Base-by-base conservation (phyloP, 2,329 filamentous ascomycete species). In the Fusarium virguliforme region DNA sequence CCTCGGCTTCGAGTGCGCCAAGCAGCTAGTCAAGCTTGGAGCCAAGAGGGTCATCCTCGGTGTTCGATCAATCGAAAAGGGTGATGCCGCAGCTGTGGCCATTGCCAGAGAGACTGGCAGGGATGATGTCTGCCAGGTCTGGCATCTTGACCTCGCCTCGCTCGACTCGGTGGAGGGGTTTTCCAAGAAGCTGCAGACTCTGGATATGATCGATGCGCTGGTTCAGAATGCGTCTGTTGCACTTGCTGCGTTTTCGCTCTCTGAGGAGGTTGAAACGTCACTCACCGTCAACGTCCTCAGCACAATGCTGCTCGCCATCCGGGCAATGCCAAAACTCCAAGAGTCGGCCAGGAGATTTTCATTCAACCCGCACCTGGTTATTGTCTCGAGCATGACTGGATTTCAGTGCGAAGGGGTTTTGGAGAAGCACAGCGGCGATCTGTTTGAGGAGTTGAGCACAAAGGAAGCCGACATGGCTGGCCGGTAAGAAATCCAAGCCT, bases 211-310 rank as follows among this genome's bases (percentile, higher is more conserved):
- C 8, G 84, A 86, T 61, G 78, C 80, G 4, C 55, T 86, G 1
- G 68, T 86, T 8, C 76, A 80, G 62, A 86, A 85, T 53, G 85
- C 84, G 1, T 75, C 67, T 9, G 51, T 77, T 6, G 50, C 68
- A 2, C 60, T 67, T 8, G 10, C 51, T 7, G 35, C 56, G 4
- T 74, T 65, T 26, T 53, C 64, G 3, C 59, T 76, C 43, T 73
- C 75, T n/a, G 83, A 84, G 59, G 84, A 83, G 4, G 78, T 81
- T 64, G 84, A 86, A 73, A 68, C 69, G 10, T 81, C 79, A n/a
- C 70, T 86, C 35, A 83, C 81, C 4, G 80, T 86, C 61, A 87
- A 87, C 67, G 81, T 86, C 18, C 74, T 87, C 15, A 79, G 80
- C 15, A 86, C 83, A 0, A 81, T 84, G 38, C 75, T 87, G 38